phyloP scores from a whole-genome alignment of 1,284 basidiomycete species.

The Cerrena zonata region DNA sequence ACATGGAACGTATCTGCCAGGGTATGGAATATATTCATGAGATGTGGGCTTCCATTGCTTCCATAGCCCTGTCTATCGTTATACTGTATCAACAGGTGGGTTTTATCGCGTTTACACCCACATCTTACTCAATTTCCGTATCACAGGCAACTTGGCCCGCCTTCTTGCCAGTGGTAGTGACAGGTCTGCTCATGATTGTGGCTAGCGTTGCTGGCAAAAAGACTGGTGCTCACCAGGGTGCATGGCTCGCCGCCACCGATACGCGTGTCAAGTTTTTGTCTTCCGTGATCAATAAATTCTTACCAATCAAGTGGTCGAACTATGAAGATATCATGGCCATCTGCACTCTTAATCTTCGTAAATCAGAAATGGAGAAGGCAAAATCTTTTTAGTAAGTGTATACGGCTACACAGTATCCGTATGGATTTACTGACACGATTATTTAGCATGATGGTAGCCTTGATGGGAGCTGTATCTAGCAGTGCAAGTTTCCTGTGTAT shows the following conservation, averaged over 20 bases:
- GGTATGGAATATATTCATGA: not conserved
- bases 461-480: not conserved
- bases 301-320: not conserved
- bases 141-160: not conserved
- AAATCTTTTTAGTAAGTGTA: not conserved
- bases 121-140: not conserved
- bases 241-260: not conserved
- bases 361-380: not conserved
- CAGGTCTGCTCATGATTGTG: not conserved
- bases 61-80: not conserved
- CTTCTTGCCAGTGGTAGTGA: not conserved
- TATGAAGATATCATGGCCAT: not conserved
- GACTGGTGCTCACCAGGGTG: not conserved
- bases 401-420: too few relatives aligned
- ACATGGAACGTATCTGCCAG: not conserved
- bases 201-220: not conserved
- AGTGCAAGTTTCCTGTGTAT: not conserved
- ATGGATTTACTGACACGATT: not conserved
- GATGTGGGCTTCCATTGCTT: not conserved
- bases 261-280: not conserved
- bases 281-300: not conserved
- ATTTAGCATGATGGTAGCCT: not conserved
- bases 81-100: not conserved
- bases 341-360: not conserved
- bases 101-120: not conserved